A percentile compares a stretch with the other conserved stretches of the same genome.
These are phyloP conservation scores for Talaromyces ruber DNA, from an alignment of 495 filamentous ascomycete genomes.

Conservation along the genomic window DNA sequence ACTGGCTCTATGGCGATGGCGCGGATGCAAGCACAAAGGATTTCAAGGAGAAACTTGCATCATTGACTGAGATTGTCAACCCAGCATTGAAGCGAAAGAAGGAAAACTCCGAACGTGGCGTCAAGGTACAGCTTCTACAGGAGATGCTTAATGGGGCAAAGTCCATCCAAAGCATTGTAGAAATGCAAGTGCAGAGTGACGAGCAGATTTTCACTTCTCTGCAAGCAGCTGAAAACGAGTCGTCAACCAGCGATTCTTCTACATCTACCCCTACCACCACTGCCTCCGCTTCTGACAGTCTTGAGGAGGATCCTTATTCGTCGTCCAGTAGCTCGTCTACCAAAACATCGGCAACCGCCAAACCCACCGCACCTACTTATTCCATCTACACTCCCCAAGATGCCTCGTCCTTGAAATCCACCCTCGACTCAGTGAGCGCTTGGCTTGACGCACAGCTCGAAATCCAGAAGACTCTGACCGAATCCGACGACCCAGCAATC, in stretches of 20 bases:
- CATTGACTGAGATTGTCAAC: conserved; percentile 59
- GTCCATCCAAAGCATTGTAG: conserved; percentile 35
- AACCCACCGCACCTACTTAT: conserved; percentile 31
- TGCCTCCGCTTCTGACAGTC: conserved; percentile 17
- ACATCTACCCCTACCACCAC: background rate
- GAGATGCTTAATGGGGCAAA: conserved; percentile 49
- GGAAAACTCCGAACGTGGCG: conserved; percentile 58
- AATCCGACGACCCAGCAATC: conserved; percentile 63
- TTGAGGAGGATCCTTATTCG: conserved; percentile 36
- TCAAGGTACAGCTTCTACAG: conserved; percentile 52
- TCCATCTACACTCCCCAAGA: conserved; percentile 43
- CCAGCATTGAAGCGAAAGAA: conserved; percentile 61
- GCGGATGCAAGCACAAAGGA: conserved; percentile 61
- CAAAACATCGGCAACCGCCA: conserved; percentile 18
- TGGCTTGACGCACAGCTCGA: conserved; percentile 66
- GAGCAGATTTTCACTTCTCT: conserved; percentile 25
- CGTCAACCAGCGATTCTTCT: conserved; percentile 13
- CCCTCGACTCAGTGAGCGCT: conserved; percentile 27
- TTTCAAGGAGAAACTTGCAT: conserved; percentile 63
- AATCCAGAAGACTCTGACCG: conserved; percentile 56
- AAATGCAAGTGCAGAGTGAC: conserved; percentile 32
- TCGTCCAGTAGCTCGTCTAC: conserved; percentile 20
- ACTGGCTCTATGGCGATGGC: conserved; percentile 89
- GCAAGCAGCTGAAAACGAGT: conserved; percentile 10
- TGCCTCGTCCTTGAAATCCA: conserved; percentile 36